Conservation (phyloP, 2,329 filamentous ascomycete species). For the Penicillium sp. region DNA sequence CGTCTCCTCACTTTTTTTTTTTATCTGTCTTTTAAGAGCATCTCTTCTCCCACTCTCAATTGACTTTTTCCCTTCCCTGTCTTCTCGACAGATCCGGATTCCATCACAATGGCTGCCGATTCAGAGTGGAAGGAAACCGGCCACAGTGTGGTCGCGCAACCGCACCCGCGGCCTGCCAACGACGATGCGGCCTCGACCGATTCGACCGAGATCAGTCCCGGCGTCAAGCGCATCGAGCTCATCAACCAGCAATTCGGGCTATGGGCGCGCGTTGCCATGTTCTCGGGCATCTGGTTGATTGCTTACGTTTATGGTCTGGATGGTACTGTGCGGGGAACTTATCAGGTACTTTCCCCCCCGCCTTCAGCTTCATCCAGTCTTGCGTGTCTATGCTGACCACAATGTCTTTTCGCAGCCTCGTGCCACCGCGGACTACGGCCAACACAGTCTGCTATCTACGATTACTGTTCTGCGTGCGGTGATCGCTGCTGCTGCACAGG, state of each 20-base stretch:
- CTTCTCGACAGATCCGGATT: not conserved
- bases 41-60: not conserved
- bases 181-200: not conserved
- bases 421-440: conserved; percentile 57
- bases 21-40: not conserved
- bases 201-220: conserved; percentile 7
- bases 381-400: conserved; percentile 1
- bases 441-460: conserved; percentile 63
- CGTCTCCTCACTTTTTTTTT: not conserved
- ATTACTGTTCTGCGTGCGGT: conserved; percentile 64
- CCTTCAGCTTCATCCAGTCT: not conserved
- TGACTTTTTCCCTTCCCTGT: not conserved
- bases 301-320: conserved; percentile 69
- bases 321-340: conserved; percentile 58
- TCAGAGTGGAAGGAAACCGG: not conserved
- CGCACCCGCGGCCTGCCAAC: not conserved
- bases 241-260: conserved; percentile 14
- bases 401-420: conserved; percentile 42
- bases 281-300: conserved; percentile 65
- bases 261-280: conserved; percentile 33
- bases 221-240: conserved; percentile 19
- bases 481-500: conserved; percentile 62
- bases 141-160: not conserved
- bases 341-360: conserved; percentile 42
- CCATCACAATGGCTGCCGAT: not conserved